Conservation (phyloP, 2,329 filamentous ascomycete species). For the Trichophyton schoenleinii region DNA sequence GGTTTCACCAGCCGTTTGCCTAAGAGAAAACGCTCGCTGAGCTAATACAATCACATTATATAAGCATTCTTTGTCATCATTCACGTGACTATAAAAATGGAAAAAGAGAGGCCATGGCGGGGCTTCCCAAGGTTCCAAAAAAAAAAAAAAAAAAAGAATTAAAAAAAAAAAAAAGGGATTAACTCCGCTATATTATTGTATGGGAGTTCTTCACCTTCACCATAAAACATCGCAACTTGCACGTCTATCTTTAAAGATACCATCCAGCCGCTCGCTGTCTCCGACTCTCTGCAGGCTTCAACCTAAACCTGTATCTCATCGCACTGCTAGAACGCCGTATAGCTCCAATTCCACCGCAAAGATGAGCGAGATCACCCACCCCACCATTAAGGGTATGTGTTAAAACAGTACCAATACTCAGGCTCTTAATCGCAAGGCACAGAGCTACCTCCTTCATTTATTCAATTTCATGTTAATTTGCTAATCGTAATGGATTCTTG, state of each 20-base stretch:
- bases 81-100: background rate
- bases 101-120: background rate
- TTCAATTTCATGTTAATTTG: background rate
- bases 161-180: background rate
- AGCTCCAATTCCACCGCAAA: conserved; percentile 20
- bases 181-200: background rate
- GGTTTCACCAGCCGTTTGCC: too few species aligned
- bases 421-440: conserved; percentile 14
- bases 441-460: conserved; percentile 9
- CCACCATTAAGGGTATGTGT: conserved; percentile 57
- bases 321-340: background rate
- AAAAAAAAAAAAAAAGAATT: background rate
- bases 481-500: conserved; percentile 11
- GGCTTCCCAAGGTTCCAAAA: background rate
- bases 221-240: background rate
- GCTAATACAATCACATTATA: background rate
- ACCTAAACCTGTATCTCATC: background rate
- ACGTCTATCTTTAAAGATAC: background rate
- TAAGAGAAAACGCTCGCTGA: background rate
- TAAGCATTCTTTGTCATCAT: background rate
- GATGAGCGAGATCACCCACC: conserved; percentile 61
- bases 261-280: background rate
- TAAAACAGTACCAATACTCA: background rate
- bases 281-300: background rate
- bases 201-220: background rate